Percentiles rank a stretch among this genome's conserved stretches.
Conservation (phyloP, 495 filamentous ascomycete species). For the Apodospora peruviana region DNA sequence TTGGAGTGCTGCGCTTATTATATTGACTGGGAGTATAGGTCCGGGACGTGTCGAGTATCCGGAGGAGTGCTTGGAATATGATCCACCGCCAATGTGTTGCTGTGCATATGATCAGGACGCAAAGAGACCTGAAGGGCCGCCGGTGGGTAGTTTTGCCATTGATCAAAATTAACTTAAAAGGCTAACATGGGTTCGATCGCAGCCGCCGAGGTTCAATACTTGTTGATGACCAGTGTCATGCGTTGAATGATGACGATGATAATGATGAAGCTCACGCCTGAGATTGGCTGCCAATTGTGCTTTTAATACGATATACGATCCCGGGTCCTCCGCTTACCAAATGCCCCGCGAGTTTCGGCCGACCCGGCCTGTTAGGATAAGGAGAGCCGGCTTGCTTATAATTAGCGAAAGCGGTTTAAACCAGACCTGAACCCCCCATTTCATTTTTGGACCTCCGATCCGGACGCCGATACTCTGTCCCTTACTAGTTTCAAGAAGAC, state of each 20-base stretch:
- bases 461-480: too few relatives aligned
- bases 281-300: background rate
- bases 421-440: too few relatives aligned
- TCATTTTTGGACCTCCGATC: too few relatives aligned
- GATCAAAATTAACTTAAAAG: background rate
- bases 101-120: background rate
- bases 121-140: background rate
- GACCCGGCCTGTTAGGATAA: too few relatives aligned
- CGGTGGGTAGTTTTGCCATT: background rate
- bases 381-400: too few relatives aligned
- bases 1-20: too few relatives aligned
- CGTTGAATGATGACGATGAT: background rate
- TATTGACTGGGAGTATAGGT: too few relatives aligned
- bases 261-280: background rate
- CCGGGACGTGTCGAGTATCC: slow-evolving; percentile 6
- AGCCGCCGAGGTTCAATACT: slow-evolving; percentile 2
- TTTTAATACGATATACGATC: too few relatives aligned
- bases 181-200: background rate
- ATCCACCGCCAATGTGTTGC: slow-evolving; percentile 14
- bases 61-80: slow-evolving; percentile 6
- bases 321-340: too few relatives aligned
- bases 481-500: too few relatives aligned
- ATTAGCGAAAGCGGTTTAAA: too few relatives aligned
- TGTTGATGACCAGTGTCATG: slow-evolving; percentile 9
- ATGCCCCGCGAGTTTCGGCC: too few relatives aligned